Base-by-base conservation (phyloP, 495 filamentous ascomycete genomes). In the Tuber melanosporum region DNA sequence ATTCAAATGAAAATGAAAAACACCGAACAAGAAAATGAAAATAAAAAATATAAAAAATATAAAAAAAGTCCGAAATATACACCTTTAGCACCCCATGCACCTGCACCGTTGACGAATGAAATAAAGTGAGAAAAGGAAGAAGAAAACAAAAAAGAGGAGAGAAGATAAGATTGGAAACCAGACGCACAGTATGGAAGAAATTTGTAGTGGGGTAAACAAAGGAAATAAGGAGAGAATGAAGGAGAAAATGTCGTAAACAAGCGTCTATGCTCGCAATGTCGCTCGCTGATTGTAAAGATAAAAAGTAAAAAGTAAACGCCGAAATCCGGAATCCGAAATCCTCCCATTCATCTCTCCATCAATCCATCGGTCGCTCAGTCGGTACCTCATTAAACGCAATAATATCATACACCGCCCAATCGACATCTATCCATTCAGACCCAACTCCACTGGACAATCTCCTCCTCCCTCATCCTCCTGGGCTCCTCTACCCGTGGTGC, bases 251-350 rank as follows among this genome's bases (percentile, higher is more conserved):
- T 66, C 0, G 26, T 26, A 36, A 36, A 12, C 57, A 6, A 66
- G 57, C n/a, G 14, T n/a, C 14, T 32, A 12, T 62, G n/a, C 52
- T 14, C 14, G 52, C 57, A 26, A 36, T 66, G n/a, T 36, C 26
- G 57, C 57, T 26, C 26, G 57, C 32, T 66, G 57, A 15, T 32
- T 66, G 10, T 66, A 26, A 62, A 62, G 52, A 9, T 36, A 36
- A 66, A 36, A 9, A 6, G 32, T 7, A 66, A 32, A 66, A 15
- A 32, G 57, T 26, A 17, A 66, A 66, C 26, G 57, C 57, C 26
- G 57, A 66, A 66, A 66, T 66, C 57, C 26, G 57, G 36, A 66
- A 66, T 66, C 26, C 57, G n/a, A 62, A n/a, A 62, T 26, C 32
- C 57, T n/a, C n/a, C 52, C 26, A 66, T 36, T 14, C 57, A 14